Evolutionary conservation across 2,329 filamentous ascomycete genomes (phyloP), one percentile per base, ranked within the genome.

Genomic region (Elsinoe fawcettii): DNA sequence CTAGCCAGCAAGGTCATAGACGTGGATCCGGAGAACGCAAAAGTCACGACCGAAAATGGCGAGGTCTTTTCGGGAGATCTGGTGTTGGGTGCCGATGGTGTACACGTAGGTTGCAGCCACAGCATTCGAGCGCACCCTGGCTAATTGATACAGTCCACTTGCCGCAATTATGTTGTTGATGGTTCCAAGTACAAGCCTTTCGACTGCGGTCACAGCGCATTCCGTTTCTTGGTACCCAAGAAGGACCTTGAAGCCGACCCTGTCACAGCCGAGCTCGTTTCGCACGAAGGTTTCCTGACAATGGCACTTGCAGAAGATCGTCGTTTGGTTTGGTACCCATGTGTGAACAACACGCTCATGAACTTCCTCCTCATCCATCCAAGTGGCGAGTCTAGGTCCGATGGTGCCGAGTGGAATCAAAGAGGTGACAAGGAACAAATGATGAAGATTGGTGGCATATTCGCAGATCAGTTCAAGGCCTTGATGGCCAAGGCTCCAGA

Each of bases 201-300:
- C 18, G 61, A 63, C 51, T 62, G 75, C 2, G 80, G 80, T 2
- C 81, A 81, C 64, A 79, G 75, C 43, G 80, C 80, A 0, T 84
- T 81, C 64, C 73, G 81, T 6, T 84, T 82, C 66, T 65, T 82
- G 4, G 72, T 84, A 0, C 69, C 74, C 0, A 72, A 73, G 1
- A 74, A 80, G 14, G 57, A 60, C 9, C 27, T 60, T 46, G 43
- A 56, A 47, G 57, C 41, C 7, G 59, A 62, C 27, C 57, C 57
- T 8, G 30, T 37, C n/a, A 75, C 67, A 41, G 72, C 53, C 7
- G 69, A 69, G 12, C 70, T 74, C 44, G 71, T 67, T 0, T 62
- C 67, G 3, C 16, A 27, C 4, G 65, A 70, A 1, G 74, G 75
- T 2, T 59, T 74, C 14, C 62, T 79, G 12, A 65, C 70, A n/a